phyloP scores from a whole-genome alignment of 176 grass and related monocot species.

The Triticum monococcum region DNA sequence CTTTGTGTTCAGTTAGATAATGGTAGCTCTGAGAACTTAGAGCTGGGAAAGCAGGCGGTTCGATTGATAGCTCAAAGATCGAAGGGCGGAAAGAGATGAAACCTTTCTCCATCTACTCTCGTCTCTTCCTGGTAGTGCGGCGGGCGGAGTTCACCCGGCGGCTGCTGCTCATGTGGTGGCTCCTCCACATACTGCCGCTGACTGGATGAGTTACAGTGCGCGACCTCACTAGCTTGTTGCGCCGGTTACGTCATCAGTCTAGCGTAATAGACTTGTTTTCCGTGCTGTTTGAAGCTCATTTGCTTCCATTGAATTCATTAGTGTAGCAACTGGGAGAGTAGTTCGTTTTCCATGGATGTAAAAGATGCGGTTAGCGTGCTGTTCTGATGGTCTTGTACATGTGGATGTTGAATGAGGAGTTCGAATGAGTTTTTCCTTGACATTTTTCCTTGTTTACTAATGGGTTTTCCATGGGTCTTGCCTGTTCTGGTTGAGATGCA shows the following conservation, averaged over 20 bases:
- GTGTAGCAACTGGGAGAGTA: conserved; percentile 2
- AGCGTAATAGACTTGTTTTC: conserved; percentile 29
- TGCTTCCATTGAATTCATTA: conserved; percentile 47
- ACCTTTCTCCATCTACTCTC: neutral
- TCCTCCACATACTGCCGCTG: conserved; percentile 4
- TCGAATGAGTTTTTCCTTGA: neutral
- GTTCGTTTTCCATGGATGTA: conserved; percentile 33
- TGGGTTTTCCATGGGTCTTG: too few relatives aligned
- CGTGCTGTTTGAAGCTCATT: conserved; percentile 43
- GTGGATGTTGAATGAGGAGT: conserved; percentile 7
- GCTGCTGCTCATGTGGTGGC: too few relatives aligned
- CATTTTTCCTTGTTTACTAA: neutral
- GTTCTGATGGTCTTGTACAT: conserved; percentile 29
- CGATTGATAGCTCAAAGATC: conserved; percentile 65
- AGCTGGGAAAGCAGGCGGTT: conserved; percentile 66
- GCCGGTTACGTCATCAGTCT: conserved; percentile 3
- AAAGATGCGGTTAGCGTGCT: neutral
- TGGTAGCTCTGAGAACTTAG: conserved; percentile 57
- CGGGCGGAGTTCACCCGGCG: neutral
- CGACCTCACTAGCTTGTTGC: conserved; percentile 7
- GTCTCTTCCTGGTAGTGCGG: neutral
- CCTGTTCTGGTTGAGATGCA: too few relatives aligned
- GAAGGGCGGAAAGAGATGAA: conserved; percentile 44
- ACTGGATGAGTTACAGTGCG: conserved; percentile 21
- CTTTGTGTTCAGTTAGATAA: conserved; percentile 51